These are phyloP conservation scores for Aspergillus fructus DNA, from an alignment of 2,329 filamentous ascomycete species.

Conservation along the genomic window DNA sequence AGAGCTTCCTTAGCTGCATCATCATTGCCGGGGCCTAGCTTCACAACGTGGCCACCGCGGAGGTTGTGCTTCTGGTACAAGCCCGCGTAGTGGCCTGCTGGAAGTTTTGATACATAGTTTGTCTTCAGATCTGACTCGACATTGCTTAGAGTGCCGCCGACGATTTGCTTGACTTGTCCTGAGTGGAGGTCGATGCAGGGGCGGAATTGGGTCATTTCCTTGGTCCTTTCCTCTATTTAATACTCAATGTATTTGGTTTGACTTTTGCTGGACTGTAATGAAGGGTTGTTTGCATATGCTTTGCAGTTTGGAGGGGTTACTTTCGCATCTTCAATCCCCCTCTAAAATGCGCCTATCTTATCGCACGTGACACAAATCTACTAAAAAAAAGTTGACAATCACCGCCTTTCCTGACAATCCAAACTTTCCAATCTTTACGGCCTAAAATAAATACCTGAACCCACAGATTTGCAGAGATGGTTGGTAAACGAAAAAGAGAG, in stretches of 20 bases:
- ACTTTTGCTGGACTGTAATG: too few species aligned
- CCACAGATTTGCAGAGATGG: conserved; percentile 29
- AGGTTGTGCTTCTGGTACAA: conserved; percentile 77
- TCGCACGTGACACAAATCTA: conserved; percentile 37
- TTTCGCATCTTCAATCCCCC: background rate
- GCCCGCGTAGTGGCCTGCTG: conserved; percentile 75
- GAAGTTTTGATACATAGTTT: conserved; percentile 85
- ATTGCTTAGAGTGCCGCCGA: conserved; percentile 84
- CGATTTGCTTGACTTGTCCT: conserved; percentile 98
- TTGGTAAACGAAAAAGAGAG: conserved; percentile 52
- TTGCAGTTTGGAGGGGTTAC: conserved; percentile 18
- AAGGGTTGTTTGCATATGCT: background rate
- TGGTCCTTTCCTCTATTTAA: background rate
- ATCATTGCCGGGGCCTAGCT: conserved; percentile 87
- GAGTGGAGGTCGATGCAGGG: conserved; percentile 97
- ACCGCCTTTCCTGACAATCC: background rate
- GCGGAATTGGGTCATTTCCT: conserved; percentile 81
- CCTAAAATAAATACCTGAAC: background rate
- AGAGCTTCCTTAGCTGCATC: conserved; percentile 76
- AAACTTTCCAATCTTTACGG: background rate
- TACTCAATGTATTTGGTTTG: too few species aligned
- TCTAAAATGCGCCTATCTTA: conserved; percentile 29
- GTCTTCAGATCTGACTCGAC: conserved; percentile 70
- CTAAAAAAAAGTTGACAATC: background rate
- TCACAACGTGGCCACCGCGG: conserved; percentile 87